A percentile compares a stretch with the other conserved stretches of the same genome.
Evolutionary conservation across 2,329 filamentous ascomycete species (phyloP).

Genomic region (Endoconidiophora polonica): DNA sequence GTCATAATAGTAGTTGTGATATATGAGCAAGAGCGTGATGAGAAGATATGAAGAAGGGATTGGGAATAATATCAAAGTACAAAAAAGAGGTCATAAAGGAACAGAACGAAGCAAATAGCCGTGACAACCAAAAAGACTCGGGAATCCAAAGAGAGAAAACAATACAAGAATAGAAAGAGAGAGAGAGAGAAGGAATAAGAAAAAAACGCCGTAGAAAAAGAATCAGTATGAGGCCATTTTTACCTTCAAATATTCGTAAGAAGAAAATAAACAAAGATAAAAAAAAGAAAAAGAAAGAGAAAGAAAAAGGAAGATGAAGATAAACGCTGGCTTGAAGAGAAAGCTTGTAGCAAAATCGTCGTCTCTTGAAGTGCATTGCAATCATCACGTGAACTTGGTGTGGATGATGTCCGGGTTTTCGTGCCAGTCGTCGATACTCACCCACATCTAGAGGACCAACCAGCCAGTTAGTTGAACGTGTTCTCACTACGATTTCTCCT

Average conservation of each 20-base stretch:
- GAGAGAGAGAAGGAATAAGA: neutral
- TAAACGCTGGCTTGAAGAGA: too few species aligned
- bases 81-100: neutral
- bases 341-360: neutral
- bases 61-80: constrained; percentile 5
- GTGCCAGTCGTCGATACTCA: constrained; percentile 98
- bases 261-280: neutral
- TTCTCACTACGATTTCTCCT: constrained; percentile 10
- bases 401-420: constrained; percentile 99
- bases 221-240: neutral
- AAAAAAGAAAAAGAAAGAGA: neutral
- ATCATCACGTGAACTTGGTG: constrained; percentile 70
- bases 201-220: neutral
- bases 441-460: constrained; percentile 69
- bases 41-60: neutral
- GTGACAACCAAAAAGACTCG: too few species aligned
- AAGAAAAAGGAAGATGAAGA: neutral
- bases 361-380: neutral
- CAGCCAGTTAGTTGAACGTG: constrained; percentile 8
- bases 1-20: neutral
- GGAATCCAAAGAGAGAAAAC: neutral
- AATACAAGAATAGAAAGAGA: neutral
- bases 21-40: too few species aligned
- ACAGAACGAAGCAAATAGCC: too few species aligned
- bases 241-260: too few species aligned